Base-by-base conservation (phyloP, 2,329 filamentous ascomycete genomes). In the Penicillium digitatum region DNA sequence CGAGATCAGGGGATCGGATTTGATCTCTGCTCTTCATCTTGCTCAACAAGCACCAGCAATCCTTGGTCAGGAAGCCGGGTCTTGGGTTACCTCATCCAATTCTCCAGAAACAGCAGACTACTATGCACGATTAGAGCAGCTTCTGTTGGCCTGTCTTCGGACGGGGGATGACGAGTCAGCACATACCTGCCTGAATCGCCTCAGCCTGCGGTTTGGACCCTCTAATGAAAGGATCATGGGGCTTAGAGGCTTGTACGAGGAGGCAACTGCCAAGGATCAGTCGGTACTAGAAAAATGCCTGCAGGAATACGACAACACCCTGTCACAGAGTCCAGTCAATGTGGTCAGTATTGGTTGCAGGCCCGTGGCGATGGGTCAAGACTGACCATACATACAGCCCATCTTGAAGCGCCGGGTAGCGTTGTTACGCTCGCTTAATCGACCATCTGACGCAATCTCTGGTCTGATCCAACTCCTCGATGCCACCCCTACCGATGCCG, bases 141-240 rank as follows among this genome's bases (percentile, higher is more conserved):
- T 97, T 18, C 78, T 97, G 62, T 78, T 94, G 32, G 85, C 90
- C 29, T 94, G 89, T 67, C 82, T 99, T 35, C 87, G 89, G 48
- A 91, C 89, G 0, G 88, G 89, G 51, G 89, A 97, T 72, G 87
- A 95, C 65, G 78, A 84, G 60, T 84, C 89, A 24, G 94, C 94
- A 24, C 84, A 85, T 61, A 72, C 85, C 64, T 89, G 89, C 69
- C 81, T 97, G 35, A 83, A 89, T 66, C 83, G 87, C 58, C 81
- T 99, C 43, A 85, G 85, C 5, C 78, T 82, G 56, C 88, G 94
- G 46, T 99, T 99, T 70, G 92, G 93, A 26, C 78, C 82, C 26
- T 80, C 84, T 34, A 95, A 97, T 73, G 90, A 96, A 74, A 86
- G 90, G 62, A 81, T 97, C 48, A 87, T 93, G 82, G 91, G 88